Conservation (phyloP, 208 protist genomes). For the Trichomonas tenax region DNA sequence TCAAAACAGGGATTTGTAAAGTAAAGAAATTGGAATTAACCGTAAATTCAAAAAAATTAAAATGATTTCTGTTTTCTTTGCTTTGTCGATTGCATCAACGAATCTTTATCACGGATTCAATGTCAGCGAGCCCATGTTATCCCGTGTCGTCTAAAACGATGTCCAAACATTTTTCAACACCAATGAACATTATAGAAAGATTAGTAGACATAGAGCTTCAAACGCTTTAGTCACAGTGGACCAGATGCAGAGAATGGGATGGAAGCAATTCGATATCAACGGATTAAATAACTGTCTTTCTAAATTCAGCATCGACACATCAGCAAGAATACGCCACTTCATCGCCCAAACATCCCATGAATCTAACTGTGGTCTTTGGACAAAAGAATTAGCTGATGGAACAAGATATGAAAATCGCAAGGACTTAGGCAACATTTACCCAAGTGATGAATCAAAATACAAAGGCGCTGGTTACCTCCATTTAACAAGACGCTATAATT, state of each 20-base stretch:
- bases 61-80: no score
- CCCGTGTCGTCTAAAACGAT: no score
- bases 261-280: background rate
- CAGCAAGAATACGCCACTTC: background rate
- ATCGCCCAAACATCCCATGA: background rate
- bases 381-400: background rate
- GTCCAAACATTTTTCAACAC: no score
- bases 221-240: background rate
- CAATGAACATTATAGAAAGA: no score
- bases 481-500: background rate
- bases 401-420: background rate
- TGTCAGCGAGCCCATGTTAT: no score
- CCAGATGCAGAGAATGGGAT: background rate
- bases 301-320: background rate
- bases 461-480: slow-evolving; percentile 1
- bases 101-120: no score
- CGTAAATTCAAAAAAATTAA: no score
- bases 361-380: background rate
- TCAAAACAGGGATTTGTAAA: no score
- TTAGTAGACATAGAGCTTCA: no score
- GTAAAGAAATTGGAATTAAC: no score
- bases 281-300: background rate
- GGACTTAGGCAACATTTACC: background rate
- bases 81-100: no score
- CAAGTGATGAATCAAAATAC: slow-evolving; percentile 13